Percentiles rank a stretch among this genome's conserved stretches.
Conservation (phyloP, 2,329 filamentous ascomycete genomes). For the Cladosporium sp. region DNA sequence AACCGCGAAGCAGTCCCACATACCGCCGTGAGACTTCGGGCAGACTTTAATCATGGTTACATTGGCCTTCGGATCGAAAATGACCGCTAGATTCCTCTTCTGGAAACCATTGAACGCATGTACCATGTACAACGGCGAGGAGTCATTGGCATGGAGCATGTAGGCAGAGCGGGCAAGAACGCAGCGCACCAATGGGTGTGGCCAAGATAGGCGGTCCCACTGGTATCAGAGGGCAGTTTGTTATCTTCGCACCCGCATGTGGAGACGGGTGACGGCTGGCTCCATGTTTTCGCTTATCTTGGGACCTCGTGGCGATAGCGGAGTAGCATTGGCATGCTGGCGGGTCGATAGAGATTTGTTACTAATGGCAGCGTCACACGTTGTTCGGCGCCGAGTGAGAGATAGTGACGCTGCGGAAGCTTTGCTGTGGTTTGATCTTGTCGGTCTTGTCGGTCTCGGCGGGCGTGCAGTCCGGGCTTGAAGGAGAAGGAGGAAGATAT, state of each 20-base stretch:
- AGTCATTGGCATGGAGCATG: not conserved
- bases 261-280: slow-evolving; percentile 7
- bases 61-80: not conserved
- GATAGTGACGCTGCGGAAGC: not conserved
- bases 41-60: not conserved
- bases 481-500: not conserved
- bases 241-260: slow-evolving; percentile 14
- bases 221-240: not conserved
- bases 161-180: not conserved
- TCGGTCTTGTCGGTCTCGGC: not conserved
- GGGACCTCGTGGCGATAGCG: slow-evolving; percentile 4
- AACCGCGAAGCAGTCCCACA: not conserved
- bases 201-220: not conserved
- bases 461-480: not conserved
- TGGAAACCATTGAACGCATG: not conserved
- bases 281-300: slow-evolving; percentile 6
- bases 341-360: not conserved
- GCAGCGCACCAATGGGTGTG: slow-evolving; percentile 1
- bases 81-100: not conserved
- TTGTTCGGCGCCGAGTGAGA: not conserved
- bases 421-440: not conserved
- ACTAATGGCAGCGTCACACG: slow-evolving; percentile 8
- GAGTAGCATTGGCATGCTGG: not conserved
- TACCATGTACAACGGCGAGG: not conserved
- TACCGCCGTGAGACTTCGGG: not conserved